Evolutionary conservation across 805 yeast genomes (phyloP), one percentile per base, ranked within the genome.

Genomic region (Suhomyces faveliae): DNA sequence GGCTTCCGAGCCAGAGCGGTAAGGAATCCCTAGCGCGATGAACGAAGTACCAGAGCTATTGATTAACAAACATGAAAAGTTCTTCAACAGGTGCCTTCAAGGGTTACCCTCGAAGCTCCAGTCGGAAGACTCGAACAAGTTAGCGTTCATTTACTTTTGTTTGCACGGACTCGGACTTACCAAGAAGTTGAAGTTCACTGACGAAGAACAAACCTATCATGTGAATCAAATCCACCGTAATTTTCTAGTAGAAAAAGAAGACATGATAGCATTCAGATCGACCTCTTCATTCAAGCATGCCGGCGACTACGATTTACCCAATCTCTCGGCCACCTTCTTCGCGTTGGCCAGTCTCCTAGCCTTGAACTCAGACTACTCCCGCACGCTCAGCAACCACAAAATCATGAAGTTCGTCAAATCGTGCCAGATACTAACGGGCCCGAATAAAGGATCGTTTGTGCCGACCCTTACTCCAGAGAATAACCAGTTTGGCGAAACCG

Each of bases 271-370:
- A 0, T 87, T 87, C 61, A 63, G 89, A 46, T 80, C 89, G 1
- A 81, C 86, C 6, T 55, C 68, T 21, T 70, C 77, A 2, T 84
- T 83, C 56, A 60, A 61, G 25, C 56, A 56, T 7, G 40, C 50
- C 12, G 58, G 55, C 2, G 41, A 35, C 33, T 83, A 80, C 56
- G 90, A 84, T 57, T 68, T 81, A 1, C 80, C 91, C 1, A 85
- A 81, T 53, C 63, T 89, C 5, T 79, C 92, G 0, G 81, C 90
- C 5, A 90, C 97, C 0, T 81, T 83, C 54, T 87, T 90, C 67
- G 91, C 89, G 1, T 63, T 90, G 27, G 76, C 80, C 29, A 70
- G 77, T 9, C 68, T 87, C 33, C 60, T 81, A 1, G 67, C 79
- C n/a, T 66, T 87, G 11, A 70, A 71, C 25, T 79, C 74, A 43